Conservation (phyloP, 768 basidiomycete genomes). For the Suillus subluteus region DNA sequence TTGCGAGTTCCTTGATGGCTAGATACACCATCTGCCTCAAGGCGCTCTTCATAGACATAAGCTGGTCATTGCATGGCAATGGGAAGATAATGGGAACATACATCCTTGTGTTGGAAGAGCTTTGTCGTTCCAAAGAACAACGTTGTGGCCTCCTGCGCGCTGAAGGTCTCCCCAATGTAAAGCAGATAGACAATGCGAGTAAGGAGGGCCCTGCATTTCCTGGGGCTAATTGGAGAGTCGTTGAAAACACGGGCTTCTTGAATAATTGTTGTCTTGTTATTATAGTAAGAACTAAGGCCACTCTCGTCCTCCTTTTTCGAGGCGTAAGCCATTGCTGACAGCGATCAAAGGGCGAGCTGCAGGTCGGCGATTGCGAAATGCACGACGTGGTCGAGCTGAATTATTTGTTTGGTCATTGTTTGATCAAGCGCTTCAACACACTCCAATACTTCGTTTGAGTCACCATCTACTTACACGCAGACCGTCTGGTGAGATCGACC, state of each 20-base stretch:
- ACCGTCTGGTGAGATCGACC: neutral
- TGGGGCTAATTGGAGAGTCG: conserved; percentile 96
- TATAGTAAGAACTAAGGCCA: conserved; percentile 89
- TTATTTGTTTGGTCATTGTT: conserved; percentile 24
- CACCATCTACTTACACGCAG: neutral
- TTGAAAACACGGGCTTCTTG: conserved; percentile 99
- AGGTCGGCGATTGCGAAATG: conserved; percentile 17
- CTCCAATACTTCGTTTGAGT: neutral
- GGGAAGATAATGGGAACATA: conserved; percentile 46
- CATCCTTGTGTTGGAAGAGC: conserved; percentile 99
- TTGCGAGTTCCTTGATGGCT: conserved; percentile 96
- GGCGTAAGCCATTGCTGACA: conserved; percentile 71
- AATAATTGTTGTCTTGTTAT: conserved; percentile 97
- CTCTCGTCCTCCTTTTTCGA: conserved; percentile 98
- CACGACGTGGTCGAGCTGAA: conserved; percentile 27
- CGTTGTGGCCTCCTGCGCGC: conserved; percentile 94
- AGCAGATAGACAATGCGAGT: conserved; percentile 96
- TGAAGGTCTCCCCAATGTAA: conserved; percentile 94
- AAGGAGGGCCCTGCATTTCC: conserved; percentile 94
- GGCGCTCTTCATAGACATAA: conserved; percentile 64
- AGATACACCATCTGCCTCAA: conserved; percentile 98
- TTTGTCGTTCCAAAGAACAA: conserved; percentile 99
- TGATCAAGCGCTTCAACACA: conserved; percentile 15
- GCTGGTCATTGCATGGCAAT: conserved; percentile 9
- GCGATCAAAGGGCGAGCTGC: conserved; percentile 28